Conservation (phyloP, 257 asterid genomes). For the Voacanga thouarsii region DNA sequence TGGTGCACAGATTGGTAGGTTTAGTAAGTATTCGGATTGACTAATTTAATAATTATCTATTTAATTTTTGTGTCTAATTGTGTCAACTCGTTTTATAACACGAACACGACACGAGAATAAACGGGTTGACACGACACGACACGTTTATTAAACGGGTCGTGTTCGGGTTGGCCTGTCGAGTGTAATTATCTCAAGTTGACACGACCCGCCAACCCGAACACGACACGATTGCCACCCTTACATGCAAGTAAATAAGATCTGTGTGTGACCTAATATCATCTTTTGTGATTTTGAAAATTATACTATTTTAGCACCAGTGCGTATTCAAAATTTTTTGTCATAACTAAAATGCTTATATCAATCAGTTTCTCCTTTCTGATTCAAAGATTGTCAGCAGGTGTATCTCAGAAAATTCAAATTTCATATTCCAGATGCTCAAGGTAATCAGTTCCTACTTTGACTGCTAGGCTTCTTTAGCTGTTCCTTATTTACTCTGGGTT, state of each 20-base stretch:
- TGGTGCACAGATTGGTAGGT: too few species aligned
- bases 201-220: too few species aligned
- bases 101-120: too few species aligned
- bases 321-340: not conserved
- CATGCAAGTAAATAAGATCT: not conserved
- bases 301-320: not conserved
- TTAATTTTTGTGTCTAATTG: too few species aligned
- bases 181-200: too few species aligned
- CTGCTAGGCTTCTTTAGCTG: constrained; percentile 4
- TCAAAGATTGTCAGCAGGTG: constrained; percentile 61
- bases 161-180: too few species aligned
- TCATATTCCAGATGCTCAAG: constrained; percentile 98
- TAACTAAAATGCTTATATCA: constrained; percentile 1
- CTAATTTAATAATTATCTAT: too few species aligned
- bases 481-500: constrained; percentile 6
- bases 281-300: constrained; percentile 13
- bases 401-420: constrained; percentile 75
- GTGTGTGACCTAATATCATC: not conserved
- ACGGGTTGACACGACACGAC: too few species aligned
- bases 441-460: constrained; percentile 36
- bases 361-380: constrained; percentile 13
- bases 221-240: too few species aligned
- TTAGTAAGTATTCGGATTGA: too few species aligned
- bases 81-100: too few species aligned
- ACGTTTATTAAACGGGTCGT: too few species aligned